Base-by-base conservation (phyloP, 2,329 filamentous ascomycete species). In the Chrysoporthe puriensis region DNA sequence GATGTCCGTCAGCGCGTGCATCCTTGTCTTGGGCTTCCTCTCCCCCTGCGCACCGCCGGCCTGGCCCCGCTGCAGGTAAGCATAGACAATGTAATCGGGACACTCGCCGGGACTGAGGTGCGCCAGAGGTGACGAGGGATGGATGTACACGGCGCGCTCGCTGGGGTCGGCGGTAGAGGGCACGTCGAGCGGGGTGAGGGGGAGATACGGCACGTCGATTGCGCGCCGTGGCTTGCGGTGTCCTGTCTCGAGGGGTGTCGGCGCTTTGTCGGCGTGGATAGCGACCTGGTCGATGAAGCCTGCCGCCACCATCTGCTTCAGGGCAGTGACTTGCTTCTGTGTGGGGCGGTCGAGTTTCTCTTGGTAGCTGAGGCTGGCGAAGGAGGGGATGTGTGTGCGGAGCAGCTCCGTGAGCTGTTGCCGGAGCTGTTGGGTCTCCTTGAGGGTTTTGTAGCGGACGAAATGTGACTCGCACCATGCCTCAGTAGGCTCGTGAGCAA, bases 201-300 rank as follows among this genome's bases (percentile, higher is more conserved):
- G 94, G 7, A 97, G 79, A 76, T 98, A 99, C 0, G 95, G 92
- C 2, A 98, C 92, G 73, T 98, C 94, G 71, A 96, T 96, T 1
- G 94, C 92, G n/a, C 94, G 88, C 62, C 88, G 89, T 0, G 94
- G 92, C 70, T 91, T 93, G 21, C 90, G 85, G n/a, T 65, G 21
- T 58, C 83, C 79, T 64, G 85, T 79, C 70, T 90, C 88, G 0
- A 90, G 89, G 0, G 92, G 91, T 14, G 85, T 85, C 0, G 93
- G 92, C 0, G 93, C 85, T n/a, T 93, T 83, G 77, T 99, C 95
- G 4, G 92, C 93, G 69, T 96, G 92, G 73, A 98, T 94, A 58
- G 96, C 96, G 52, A 99, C 87, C 73, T 97, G 92, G 78, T 99
- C 96, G 74, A 98, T 89, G 80, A 97, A 98, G 0, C 95, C 96